These are phyloP conservation scores for Myrica gale DNA, from an alignment of 306 rosid species.

Conservation along the genomic window DNA sequence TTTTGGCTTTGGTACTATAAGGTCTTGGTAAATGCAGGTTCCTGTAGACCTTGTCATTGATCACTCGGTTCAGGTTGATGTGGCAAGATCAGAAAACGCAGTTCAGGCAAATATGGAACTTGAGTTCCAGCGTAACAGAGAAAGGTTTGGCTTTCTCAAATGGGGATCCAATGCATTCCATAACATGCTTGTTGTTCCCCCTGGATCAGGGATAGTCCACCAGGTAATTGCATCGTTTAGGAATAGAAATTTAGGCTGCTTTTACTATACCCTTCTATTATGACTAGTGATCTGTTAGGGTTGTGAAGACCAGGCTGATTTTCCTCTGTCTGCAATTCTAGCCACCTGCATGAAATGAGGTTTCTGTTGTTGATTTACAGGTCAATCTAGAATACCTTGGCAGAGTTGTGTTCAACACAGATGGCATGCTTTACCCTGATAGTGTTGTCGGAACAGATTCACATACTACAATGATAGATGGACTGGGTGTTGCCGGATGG, in stretches of 20 bases:
- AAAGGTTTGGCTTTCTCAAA: constrained; percentile 90
- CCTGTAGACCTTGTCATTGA: constrained; percentile 98
- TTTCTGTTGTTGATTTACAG: constrained; percentile 45
- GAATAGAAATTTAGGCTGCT: constrained; percentile 1
- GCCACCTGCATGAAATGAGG: constrained; percentile 15
- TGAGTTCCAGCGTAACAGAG: constrained; percentile 80
- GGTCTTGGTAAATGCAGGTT: constrained; percentile 47
- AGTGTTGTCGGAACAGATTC: constrained; percentile 98
- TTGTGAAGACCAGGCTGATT: background rate
- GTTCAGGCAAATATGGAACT: constrained; percentile 90
- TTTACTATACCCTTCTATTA: constrained; percentile 5
- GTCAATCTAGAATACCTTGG: constrained; percentile 95
- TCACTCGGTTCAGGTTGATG: constrained; percentile 97
- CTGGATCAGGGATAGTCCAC: constrained; percentile 95
- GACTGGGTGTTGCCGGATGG: constrained; percentile 99
- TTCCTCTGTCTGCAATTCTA: constrained; percentile 16
- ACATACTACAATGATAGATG: constrained; percentile 98
- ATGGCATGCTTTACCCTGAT: constrained; percentile 85
- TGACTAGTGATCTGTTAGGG: background rate
- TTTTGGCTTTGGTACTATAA: background rate
- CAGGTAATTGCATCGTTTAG: constrained; percentile 55
- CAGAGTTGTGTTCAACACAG: constrained; percentile 82
- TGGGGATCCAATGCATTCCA: constrained; percentile 92
- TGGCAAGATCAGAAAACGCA: constrained; percentile 89
- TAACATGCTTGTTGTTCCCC: constrained; percentile 96